Percentiles rank a stretch among this genome's conserved stretches.
These are phyloP conservation scores for Didymellaceae sp. DNA, from an alignment of 2,329 filamentous ascomycete genomes.

Conservation along the genomic window DNA sequence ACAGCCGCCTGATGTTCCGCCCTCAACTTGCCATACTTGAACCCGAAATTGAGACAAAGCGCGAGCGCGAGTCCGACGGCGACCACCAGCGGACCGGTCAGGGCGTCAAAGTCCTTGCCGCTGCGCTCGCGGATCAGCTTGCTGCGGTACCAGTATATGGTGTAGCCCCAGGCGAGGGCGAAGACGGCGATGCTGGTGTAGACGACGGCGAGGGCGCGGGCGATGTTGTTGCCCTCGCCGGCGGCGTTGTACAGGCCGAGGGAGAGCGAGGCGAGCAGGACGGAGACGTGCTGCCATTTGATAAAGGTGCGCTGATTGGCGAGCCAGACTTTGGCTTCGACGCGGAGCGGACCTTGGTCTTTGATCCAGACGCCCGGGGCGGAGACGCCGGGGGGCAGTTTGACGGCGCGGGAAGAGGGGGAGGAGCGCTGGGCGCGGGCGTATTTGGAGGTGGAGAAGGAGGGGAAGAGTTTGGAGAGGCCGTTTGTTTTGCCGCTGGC, in stretches of 20 bases:
- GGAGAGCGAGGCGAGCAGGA: conserved; percentile 83
- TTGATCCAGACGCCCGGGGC: conserved; percentile 91
- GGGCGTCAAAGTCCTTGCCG: conserved; percentile 90
- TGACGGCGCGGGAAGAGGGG: conserved; percentile 58
- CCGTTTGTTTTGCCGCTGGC: conserved; percentile 54
- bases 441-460: conserved; percentile 77
- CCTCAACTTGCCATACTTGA: conserved; percentile 61
- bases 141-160: conserved; percentile 76
- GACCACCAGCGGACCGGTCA: conserved; percentile 82
- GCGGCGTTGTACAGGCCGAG: conserved; percentile 89
- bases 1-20: conserved; percentile 9
- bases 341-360: conserved; percentile 86
- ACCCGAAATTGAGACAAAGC: conserved; percentile 83
- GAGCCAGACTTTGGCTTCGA: conserved; percentile 98
- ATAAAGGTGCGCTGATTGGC: conserved; percentile 98
- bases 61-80: conserved; percentile 79
- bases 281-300: conserved; percentile 96
- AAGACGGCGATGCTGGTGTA: conserved; percentile 85
- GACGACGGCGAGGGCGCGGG: conserved; percentile 77
- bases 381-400: conserved; percentile 84
- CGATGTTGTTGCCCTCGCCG: conserved; percentile 73
- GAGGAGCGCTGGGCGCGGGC: conserved; percentile 59
- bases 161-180: conserved; percentile 85
- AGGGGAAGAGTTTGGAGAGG: conserved; percentile 77
- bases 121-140: conserved; percentile 84